Evolutionary conservation across 2,329 filamentous ascomycete genomes (phyloP), one percentile per base, ranked within the genome.

Genomic region (Diaporthe citriasiana): DNA sequence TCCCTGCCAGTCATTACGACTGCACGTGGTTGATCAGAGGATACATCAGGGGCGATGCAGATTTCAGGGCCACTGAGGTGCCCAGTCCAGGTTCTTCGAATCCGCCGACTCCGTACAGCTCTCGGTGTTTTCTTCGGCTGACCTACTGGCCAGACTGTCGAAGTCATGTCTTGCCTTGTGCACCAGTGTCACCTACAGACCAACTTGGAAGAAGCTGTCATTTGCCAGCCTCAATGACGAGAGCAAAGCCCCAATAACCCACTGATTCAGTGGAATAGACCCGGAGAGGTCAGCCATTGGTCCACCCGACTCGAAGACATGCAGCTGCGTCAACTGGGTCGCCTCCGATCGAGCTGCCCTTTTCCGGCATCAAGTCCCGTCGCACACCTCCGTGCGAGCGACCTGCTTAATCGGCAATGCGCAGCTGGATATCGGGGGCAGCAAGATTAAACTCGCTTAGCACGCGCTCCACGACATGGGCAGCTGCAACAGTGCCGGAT

Each of bases 401-500:
- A 22, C 45, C 56, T 51, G 72, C 72, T 40, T 56, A 53, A 74
- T 75, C 71, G 63, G 71, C 27, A 68, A 60, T 63, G 53, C 66
- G 53, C 71, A 75, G 66, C 68, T 53, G 56, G 70, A 57, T 56
- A 56, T 75, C 68, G 68, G 66, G 53, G 30, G 25, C 33, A 68
- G 56, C 40, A 63, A 63, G 40, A 63, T 63, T 45, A 47, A 27
- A 50, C 51, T 75, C 74, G 74, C 74, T 75, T 75, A 75, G 66
- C 74, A 68, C 55, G 68, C 47, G 53, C 55, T 71, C 60, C 57
- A 42, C 38, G 40, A 33, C 51, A 72, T 56, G 30, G 47, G 12
- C 47, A 30, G 27, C 22, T 66, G 40, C 71, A 73, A 45, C 65
- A 65, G 57, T 70, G 30, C 73, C 65, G 73, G 73, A 60, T 66